Evolutionary conservation across 2,329 filamentous ascomycete genomes (phyloP), one percentile per base, ranked within the genome.

Genomic region (Chaetomiaceae sp.): DNA sequence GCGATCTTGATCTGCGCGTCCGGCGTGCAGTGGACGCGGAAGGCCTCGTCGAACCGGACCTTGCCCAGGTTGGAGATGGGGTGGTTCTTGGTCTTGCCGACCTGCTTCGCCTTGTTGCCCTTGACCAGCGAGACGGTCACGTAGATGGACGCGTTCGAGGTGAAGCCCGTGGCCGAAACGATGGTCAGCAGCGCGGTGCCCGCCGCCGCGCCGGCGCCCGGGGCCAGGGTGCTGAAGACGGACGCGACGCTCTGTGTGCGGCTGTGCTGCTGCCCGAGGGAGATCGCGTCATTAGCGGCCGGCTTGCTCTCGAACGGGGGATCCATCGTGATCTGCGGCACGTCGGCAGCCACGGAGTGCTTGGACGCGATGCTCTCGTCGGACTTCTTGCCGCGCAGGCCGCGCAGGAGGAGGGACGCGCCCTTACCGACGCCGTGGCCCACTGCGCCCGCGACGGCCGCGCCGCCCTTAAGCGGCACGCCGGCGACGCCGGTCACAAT

Each of bases 41-140:
- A 91, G 1, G 79, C 82, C 63, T 95, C 88, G 53, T 88, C 83
- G 64, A 81, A 95, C 15, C 71, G 74, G 51, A 87, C 78, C 3
- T 74, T 68, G 2, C 85, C 87, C n/a, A n/a, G n/a, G 1, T 70
- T 71, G 3, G 78, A 69, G 1, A 83, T 76, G 65, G 95, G 95
- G 69, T 86, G 79, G 54, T 93, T 85, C 64, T 95, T 95, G 18
- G 90, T 96, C 73, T 97, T 96, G 69, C 90, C 83, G 37, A 98
- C 72, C 37, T 85, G 79, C 69, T 93, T 96, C 40, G 72, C 77
- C 66, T 85, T 90, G 38, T 80, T 68, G 3, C 57, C 57, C 17
- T 74, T 71, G 27, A 86, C 62, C 56, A 86, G 80, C 46, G 80
- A 82, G 56, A 95, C 70, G 48, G 78, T 68, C 38, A 95, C 79